A percentile compares a stretch with the other conserved stretches of the same genome.
Conservation (phyloP, 1,284 basidiomycete species). For the Rhodotorula sp. region DNA sequence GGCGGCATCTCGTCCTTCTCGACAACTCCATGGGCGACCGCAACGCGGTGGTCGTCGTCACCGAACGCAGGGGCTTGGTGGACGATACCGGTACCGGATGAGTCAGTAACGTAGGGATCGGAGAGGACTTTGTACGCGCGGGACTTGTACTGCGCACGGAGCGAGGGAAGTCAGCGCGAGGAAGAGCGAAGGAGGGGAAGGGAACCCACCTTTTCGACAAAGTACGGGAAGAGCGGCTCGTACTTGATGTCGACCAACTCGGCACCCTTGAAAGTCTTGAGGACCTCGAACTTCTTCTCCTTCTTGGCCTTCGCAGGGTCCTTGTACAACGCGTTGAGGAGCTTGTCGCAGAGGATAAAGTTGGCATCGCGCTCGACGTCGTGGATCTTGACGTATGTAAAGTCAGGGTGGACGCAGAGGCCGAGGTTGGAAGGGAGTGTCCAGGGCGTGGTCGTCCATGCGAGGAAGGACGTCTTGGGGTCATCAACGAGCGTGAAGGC, state of each 20-base stretch:
- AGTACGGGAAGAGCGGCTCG: constrained; percentile 94
- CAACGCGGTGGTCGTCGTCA: constrained; percentile 97
- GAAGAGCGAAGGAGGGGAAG: neutral
- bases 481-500: constrained; percentile 92
- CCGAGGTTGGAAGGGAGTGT: constrained; percentile 94
- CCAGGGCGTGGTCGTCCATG: constrained; percentile 99
- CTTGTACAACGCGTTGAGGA: constrained; percentile 90
- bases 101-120: constrained; percentile 90
- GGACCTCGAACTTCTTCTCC: constrained; percentile 65
- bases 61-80: constrained; percentile 99
- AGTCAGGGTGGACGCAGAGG: constrained; percentile 93
- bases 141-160: constrained; percentile 70
- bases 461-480: constrained; percentile 82
- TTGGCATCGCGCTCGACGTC: constrained; percentile 84
- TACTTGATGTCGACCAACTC: constrained; percentile 98
- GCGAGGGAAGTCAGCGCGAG: constrained; percentile 18
- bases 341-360: constrained; percentile 87
- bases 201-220: constrained; percentile 74
- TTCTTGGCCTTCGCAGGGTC: constrained; percentile 97
- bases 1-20: constrained; percentile 87
- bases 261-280: constrained; percentile 74
- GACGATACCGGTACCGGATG: constrained; percentile 95
- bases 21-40: constrained; percentile 78
- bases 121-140: constrained; percentile 85
- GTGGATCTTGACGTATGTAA: constrained; percentile 95